phyloP scores from a whole-genome alignment of 2,329 filamentous ascomycete genomes.

The Fragosphaeria purpurea region DNA sequence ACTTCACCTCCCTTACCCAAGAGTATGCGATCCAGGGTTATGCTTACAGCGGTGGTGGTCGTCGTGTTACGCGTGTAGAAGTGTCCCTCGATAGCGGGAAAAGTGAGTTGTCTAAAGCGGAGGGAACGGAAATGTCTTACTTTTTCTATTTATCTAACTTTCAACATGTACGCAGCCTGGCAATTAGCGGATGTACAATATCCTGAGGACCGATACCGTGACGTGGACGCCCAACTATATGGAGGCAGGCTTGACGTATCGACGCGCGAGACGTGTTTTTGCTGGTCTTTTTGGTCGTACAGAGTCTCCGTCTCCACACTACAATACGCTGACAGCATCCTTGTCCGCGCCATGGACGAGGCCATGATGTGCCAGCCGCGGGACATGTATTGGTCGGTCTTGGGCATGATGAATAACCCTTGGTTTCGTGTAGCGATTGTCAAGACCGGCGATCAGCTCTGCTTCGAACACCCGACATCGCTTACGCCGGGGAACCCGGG shows the following conservation, averaged over 20 bases:
- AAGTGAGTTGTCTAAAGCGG: conserved; percentile 4
- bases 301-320: conserved; percentile 55
- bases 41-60: conserved; percentile 81
- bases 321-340: conserved; percentile 55
- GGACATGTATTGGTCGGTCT: conserved; percentile 92
- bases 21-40: conserved; percentile 65
- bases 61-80: conserved; percentile 72
- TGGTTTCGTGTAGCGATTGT: conserved; percentile 79
- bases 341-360: conserved; percentile 85
- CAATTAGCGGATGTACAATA: conserved; percentile 67
- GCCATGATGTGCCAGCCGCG: conserved; percentile 75
- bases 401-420: conserved; percentile 97
- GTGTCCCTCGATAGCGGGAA: conserved; percentile 74
- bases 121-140: too few species aligned
- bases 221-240: conserved; percentile 28
- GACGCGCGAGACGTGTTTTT: conserved; percentile 44
- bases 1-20: background rate
- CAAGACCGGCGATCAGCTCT: conserved; percentile 50
- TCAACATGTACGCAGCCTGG: conserved; percentile 45
- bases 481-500: conserved; percentile 67
- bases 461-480: conserved; percentile 84
- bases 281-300: conserved; percentile 46
- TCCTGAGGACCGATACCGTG: conserved; percentile 75
- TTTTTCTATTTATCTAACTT: too few species aligned
- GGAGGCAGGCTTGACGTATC: conserved; percentile 75